Percentiles rank a stretch among this genome's conserved stretches.
phyloP scores from a whole-genome alignment of 345 rosid species.

The Capsella bursapastoris region DNA sequence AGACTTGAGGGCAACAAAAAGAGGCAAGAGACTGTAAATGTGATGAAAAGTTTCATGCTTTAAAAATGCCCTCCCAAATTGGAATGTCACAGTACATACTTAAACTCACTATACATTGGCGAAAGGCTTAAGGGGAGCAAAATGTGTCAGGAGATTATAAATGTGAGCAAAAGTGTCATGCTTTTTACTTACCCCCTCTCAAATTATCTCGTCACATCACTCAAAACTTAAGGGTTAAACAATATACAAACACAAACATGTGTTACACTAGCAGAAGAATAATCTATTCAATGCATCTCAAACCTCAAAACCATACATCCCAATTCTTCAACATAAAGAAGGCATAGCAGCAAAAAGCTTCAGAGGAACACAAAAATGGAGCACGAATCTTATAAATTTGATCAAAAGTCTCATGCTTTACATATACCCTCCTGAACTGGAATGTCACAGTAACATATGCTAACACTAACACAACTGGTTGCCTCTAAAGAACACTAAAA shows the following conservation, averaged over 20 bases:
- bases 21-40: neutral
- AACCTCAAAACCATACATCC: neutral
- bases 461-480: neutral
- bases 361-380: neutral
- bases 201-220: neutral
- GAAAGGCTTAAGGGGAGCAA: neutral
- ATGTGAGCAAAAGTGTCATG: neutral
- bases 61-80: neutral
- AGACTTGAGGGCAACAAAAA: neutral
- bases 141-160: neutral
- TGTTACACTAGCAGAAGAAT: neutral
- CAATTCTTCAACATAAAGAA: neutral
- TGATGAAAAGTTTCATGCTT: slow-evolving; percentile 5
- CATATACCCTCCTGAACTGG: neutral
- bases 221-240: neutral
- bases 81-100: neutral
- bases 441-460: neutral
- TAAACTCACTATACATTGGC: slow-evolving; percentile 1
- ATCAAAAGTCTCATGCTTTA: slow-evolving; percentile 7
- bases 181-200: slow-evolving; percentile 9
- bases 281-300: neutral
- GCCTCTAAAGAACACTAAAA: too few relatives aligned
- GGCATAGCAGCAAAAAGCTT: neutral
- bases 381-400: neutral
- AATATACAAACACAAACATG: neutral